These are phyloP conservation scores for Suillus tomentosus DNA, from an alignment of 768 basidiomycete species.

Conservation along the genomic window DNA sequence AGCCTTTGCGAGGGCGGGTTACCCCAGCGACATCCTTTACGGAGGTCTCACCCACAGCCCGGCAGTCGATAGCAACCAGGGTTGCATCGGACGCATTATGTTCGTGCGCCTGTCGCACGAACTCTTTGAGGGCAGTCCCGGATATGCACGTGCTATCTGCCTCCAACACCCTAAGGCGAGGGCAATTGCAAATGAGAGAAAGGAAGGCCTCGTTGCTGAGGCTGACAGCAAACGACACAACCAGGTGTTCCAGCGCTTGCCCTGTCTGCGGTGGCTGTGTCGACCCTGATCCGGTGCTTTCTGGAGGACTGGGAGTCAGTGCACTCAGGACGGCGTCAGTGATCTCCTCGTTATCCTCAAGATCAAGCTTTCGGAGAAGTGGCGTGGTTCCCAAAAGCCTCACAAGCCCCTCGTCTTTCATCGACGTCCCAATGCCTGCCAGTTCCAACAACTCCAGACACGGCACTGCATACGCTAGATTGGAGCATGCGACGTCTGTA, in stretches of 20 bases:
- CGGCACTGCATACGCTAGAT: conserved; percentile 71
- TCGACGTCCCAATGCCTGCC: conserved; percentile 67
- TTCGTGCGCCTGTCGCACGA: conserved; percentile 56
- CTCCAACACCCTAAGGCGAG: conserved; percentile 65
- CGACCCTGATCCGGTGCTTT: conserved; percentile 17
- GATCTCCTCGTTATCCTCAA: conserved; percentile 81
- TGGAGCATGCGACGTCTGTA: conserved; percentile 73
- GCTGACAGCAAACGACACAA: conserved; percentile 65
- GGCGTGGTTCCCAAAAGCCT: conserved; percentile 70
- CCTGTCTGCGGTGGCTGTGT: conserved; percentile 49
- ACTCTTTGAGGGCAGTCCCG: conserved; percentile 60
- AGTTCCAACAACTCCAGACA: conserved; percentile 77
- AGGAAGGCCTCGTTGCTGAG: conserved; percentile 67
- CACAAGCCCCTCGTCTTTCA: conserved; percentile 76
- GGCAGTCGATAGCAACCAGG: conserved; percentile 76
- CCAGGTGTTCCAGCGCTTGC: conserved; percentile 69
- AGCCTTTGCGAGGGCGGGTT: conserved; percentile 72
- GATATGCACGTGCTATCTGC: conserved; percentile 80
- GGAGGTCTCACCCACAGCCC: conserved; percentile 59
- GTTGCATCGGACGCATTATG: conserved; percentile 52
- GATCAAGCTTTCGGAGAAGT: conserved; percentile 70
- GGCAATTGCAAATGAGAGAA: conserved; percentile 63
- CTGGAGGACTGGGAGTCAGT: conserved; percentile 51
- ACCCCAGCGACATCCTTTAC: conserved; percentile 60
- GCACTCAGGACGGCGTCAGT: conserved; percentile 69